These are phyloP conservation scores for Penicillium sp. DNA, from an alignment of 2,329 filamentous ascomycete genomes.

Conservation along the genomic window DNA sequence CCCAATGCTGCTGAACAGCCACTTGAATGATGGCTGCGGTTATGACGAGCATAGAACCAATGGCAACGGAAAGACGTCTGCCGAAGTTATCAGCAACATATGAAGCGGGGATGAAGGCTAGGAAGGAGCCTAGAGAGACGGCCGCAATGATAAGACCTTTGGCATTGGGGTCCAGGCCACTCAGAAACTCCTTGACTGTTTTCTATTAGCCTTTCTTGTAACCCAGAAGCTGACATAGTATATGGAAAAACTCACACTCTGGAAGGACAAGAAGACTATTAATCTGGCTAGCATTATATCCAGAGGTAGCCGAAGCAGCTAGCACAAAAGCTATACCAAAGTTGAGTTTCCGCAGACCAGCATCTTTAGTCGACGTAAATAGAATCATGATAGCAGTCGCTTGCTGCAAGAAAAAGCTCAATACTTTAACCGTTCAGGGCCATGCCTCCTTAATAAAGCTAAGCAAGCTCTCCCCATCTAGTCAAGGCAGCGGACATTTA, in stretches of 20 bases:
- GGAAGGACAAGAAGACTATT: slow-evolving; percentile 22
- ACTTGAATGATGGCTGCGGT: slow-evolving; percentile 24
- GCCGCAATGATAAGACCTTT: slow-evolving; percentile 22
- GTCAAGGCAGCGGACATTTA: slow-evolving; percentile 2
- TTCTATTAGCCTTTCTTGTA: slow-evolving; percentile 1
- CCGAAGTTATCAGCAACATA: slow-evolving; percentile 42
- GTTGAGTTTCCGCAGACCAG: slow-evolving; percentile 18
- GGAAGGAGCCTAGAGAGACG: slow-evolving; percentile 20
- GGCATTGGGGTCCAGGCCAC: slow-evolving; percentile 12
- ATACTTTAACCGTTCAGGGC: neutral
- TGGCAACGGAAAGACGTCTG: slow-evolving; percentile 41
- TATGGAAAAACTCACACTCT: slow-evolving; percentile 14
- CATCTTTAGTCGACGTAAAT: slow-evolving; percentile 4
- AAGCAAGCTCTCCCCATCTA: neutral
- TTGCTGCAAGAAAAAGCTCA: neutral
- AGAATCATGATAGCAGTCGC: slow-evolving; percentile 4
- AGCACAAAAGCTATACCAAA: slow-evolving; percentile 22
- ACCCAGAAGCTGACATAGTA: neutral
- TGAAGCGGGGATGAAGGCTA: slow-evolving; percentile 21
- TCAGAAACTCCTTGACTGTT: slow-evolving; percentile 15
- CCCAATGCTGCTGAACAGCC: slow-evolving; percentile 18
- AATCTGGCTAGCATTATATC: slow-evolving; percentile 25
- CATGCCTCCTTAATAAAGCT: neutral
- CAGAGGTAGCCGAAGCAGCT: slow-evolving; percentile 22
- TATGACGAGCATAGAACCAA: slow-evolving; percentile 34